Evolutionary conservation across 768 basidiomycete genomes (phyloP), one percentile per base, ranked within the genome.

Genomic region (Kwoniella botswanensis): DNA sequence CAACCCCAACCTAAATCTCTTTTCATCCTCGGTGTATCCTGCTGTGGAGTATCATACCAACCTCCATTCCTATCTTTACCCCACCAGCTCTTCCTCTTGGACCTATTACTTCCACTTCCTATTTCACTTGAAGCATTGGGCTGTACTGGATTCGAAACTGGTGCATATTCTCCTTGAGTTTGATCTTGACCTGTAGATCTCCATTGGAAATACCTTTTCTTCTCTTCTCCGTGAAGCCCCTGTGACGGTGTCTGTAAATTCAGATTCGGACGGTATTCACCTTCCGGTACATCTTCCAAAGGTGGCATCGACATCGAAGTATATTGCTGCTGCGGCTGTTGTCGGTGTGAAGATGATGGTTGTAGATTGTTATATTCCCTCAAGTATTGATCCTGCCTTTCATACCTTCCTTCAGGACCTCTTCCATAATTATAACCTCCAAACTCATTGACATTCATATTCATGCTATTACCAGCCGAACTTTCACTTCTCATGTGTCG

Each of bases 331-430:
- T 57, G 54, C 42, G 6, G 29, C 13, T 50, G 21, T 15, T 43
- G 9, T 22, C 5, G 54, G 12, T 35, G 13, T 35, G 24, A 41
- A 29, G 50, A 7, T 53, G 29, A 43, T 4, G 35, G 59, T 54
- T 52, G 44, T 5, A 52, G 2, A 62, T 61, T 55, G 26, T 50
- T 42, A 44, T 68, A 68, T 55, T 68, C 44, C 13, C 52, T 46
- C 50, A 68, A 54, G 22, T 54, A 62, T 1, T 50, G 1, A 53
- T 68, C 41, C 17, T 61, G 59, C 3, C 67, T 46, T 21, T 24
- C 60, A 26, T 68, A 22, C 35, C 67, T 68, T 43, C 67, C 65
- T 22, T 58, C 56, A 24, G 56, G 65, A 24, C 55, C 65, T 41
- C 62, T 50, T 56, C 54, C 43, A 6, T 17, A 9, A 43, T 26